phyloP scores from a whole-genome alignment of 1,284 basidiomycete genomes.

The Trichosporon sp. region DNA sequence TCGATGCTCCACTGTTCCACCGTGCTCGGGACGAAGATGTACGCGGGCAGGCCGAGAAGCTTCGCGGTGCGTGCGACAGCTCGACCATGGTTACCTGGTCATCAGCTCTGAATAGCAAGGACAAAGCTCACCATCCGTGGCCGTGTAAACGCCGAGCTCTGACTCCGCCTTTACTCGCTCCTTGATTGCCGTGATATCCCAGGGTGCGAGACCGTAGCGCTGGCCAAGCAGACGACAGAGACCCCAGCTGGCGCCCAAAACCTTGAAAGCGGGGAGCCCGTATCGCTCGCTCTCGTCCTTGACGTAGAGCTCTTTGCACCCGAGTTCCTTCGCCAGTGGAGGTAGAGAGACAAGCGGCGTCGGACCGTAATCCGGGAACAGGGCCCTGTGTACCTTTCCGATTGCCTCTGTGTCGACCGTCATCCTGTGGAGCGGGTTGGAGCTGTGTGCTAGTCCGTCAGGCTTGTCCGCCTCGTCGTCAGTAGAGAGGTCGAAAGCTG shows the following conservation, averaged over 20 bases:
- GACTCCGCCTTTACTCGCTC: slow-evolving; percentile 2
- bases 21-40: slow-evolving; percentile 28
- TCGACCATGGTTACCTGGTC: slow-evolving; percentile 31
- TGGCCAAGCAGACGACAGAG: slow-evolving; percentile 22
- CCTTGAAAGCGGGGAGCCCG: slow-evolving; percentile 34
- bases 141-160: slow-evolving; percentile 24
- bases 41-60: slow-evolving; percentile 26
- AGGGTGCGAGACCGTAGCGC: slow-evolving; percentile 28
- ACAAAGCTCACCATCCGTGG: slow-evolving; percentile 29
- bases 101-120: neutral
- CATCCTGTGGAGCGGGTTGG: neutral
- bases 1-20: slow-evolving; percentile 30
- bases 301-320: slow-evolving; percentile 27
- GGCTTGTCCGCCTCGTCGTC: neutral
- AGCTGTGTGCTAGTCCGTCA: neutral
- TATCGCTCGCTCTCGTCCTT: slow-evolving; percentile 32
- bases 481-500: neutral
- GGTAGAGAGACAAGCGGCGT: slow-evolving; percentile 26
- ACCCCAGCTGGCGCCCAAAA: slow-evolving; percentile 33
- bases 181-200: slow-evolving; percentile 26
- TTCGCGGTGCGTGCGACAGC: slow-evolving; percentile 27
- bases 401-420: slow-evolving; percentile 20
- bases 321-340: slow-evolving; percentile 25
- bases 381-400: slow-evolving; percentile 25
- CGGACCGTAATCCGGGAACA: slow-evolving; percentile 29